Evolutionary conservation across 148 eudicot species (phyloP).

Genomic region (Chenopodium suecicum): DNA sequence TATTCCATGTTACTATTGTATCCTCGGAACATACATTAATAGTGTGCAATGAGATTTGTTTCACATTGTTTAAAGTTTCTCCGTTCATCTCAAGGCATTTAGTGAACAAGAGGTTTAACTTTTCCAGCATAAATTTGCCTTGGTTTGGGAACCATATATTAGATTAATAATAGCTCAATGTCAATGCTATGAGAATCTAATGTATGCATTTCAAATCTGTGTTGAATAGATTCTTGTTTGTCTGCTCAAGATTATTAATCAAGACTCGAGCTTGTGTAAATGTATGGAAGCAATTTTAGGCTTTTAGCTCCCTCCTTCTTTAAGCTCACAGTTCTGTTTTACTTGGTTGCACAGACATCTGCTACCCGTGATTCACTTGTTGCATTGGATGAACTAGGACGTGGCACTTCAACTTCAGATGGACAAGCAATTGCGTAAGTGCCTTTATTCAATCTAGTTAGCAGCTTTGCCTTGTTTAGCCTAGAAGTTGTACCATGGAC

Average conservation of each 20-base stretch:
- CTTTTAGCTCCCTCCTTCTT: not conserved
- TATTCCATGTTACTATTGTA: slow-evolving; percentile 7
- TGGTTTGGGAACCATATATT: not conserved
- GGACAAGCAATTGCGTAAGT: slow-evolving; percentile 99
- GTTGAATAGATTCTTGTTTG: not conserved
- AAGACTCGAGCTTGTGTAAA: not conserved
- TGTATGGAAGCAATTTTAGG: not conserved
- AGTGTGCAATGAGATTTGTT: not conserved
- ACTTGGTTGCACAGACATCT: slow-evolving; percentile 50
- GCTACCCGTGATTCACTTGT: slow-evolving; percentile 90
- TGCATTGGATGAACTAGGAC: slow-evolving; percentile 98
- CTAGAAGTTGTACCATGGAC: not conserved
- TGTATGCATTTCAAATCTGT: not conserved
- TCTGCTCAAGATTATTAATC: not conserved
- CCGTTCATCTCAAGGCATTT: not conserved
- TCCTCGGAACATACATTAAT: not conserved
- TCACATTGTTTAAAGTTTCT: not conserved
- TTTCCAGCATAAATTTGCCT: not conserved
- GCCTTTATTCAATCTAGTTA: not conserved
- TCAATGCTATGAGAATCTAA: not conserved
- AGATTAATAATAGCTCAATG: not conserved
- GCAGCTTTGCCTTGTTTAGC: not conserved
- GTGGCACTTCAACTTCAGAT: slow-evolving; percentile 99
- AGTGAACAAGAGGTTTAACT: not conserved
- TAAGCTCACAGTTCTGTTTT: slow-evolving; percentile 16